Base-by-base conservation (phyloP, 2,329 filamentous ascomycete genomes). In the Bipolaris sorokiniana region DNA sequence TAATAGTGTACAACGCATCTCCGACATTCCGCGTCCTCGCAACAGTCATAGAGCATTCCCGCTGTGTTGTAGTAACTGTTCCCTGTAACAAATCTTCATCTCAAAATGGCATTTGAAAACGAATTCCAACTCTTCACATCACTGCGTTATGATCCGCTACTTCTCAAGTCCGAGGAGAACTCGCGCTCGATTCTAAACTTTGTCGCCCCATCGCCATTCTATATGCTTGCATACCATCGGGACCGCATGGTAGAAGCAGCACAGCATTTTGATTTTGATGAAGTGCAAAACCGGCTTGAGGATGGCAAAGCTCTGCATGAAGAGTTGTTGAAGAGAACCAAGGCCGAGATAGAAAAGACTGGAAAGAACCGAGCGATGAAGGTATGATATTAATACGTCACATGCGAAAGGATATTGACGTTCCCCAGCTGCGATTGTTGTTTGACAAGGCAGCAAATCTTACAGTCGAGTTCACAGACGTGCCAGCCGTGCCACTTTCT, bases 211-310 rank as follows among this genome's bases (percentile, higher is more conserved):
- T 90, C 86, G 7, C 84, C 88, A 0, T 88, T 91, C 65, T 96
- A 96, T 75, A 91, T 96, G 83, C 83, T 95, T 15, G 82, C 87
- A 56, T 88, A 88, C 65, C 92, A 97, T 74, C 85, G 87, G 44
- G 89, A 93, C 72, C 88, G 92, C 51, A 84, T 97, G 72, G 80
- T 92, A n/a, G 83, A 80, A 67, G 80, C 83, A 41, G 81, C 83
- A 22, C 70, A 78, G 59, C 77, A 82, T 63, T 82, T 84, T 64
- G 71, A 78, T 41, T 84, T 83, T 78, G 53, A 72, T 15, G 65
- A 68, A 16, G 76, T 76, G 4, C 69, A 68, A 6, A 58, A 68
- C n/a, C 58, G 59, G 33, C 63, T 80, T 1, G 54, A 67, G 54
- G 71, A 79, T 20, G 77, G 74, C 0, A 58, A 72, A 61, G 62